A percentile compares a stretch with the other conserved stretches of the same genome.
phyloP scores from a whole-genome alignment of 176 grass and related monocot genomes.

The Lolium rigidum region DNA sequence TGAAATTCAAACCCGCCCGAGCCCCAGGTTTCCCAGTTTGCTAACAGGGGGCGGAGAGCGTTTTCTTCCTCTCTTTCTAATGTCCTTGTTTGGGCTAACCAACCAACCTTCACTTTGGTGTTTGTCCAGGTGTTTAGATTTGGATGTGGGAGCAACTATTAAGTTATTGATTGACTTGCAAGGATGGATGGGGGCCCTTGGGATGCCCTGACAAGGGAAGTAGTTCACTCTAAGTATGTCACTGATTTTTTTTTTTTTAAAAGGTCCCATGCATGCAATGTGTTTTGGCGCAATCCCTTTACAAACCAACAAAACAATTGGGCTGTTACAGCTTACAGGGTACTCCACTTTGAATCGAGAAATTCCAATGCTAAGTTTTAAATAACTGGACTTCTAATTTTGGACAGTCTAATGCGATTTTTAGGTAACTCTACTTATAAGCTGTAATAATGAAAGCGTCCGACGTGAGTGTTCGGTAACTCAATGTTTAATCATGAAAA shows the following conservation, averaged over 20 bases:
- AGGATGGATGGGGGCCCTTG: constrained; percentile 12
- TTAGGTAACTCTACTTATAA: no score
- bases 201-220: constrained; percentile 9
- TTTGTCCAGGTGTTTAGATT: constrained; percentile 34
- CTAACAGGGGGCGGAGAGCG: no score
- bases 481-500: no score
- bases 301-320: background rate
- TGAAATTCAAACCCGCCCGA: no score
- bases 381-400: background rate
- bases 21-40: background rate
- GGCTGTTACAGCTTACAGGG: background rate
- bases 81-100: constrained; percentile 38
- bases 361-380: background rate
- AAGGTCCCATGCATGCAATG: background rate
- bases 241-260: no score
- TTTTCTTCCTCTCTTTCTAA: no score
- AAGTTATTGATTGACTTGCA: constrained; percentile 59
- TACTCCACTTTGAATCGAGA: background rate
- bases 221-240: constrained; percentile 29
- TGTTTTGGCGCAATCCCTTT: background rate
- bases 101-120: constrained; percentile 2
- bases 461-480: no score
- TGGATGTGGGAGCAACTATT: constrained; percentile 41
- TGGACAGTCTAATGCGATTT: background rate
- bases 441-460: no score